Evolutionary conservation across 805 yeast species (phyloP).

Genomic region (Diddensiella santjacobensis): DNA sequence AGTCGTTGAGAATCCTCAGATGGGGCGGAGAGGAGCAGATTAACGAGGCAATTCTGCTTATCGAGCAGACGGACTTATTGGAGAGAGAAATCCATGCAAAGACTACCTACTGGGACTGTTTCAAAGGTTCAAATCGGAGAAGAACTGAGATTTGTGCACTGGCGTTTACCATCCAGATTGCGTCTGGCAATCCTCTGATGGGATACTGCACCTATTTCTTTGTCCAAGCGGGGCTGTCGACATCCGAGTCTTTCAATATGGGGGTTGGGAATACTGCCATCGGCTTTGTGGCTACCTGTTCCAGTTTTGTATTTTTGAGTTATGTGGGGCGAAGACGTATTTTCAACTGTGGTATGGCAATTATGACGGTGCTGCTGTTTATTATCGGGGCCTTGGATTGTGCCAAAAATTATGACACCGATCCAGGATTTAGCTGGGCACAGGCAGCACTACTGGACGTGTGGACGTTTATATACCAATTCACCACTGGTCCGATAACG

Average conservation of each 20-base stretch:
- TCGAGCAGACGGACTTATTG: conserved; percentile 43
- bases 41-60: conserved; percentile 43
- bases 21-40: conserved; percentile 43
- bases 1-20: conserved; percentile 39
- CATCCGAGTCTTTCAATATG: conserved; percentile 38
- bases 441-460: conserved; percentile 45
- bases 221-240: conserved; percentile 39
- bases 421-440: conserved; percentile 27
- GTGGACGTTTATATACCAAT: conserved; percentile 45
- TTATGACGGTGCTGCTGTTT: conserved; percentile 38
- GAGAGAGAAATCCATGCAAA: conserved; percentile 34
- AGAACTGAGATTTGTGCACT: conserved; percentile 49
- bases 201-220: conserved; percentile 46
- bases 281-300: conserved; percentile 42
- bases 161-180: conserved; percentile 21
- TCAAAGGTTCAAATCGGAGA: conserved; percentile 45
- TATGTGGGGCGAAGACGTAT: conserved; percentile 24
- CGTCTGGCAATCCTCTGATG: conserved; percentile 22
- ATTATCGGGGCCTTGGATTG: conserved; percentile 37
- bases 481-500: conserved; percentile 43
- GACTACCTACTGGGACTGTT: conserved; percentile 39
- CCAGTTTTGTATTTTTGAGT: conserved; percentile 17
- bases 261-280: conserved; percentile 43
- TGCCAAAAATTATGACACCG: conserved; percentile 11
- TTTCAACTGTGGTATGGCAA: conserved; percentile 34